Evolutionary conservation across 2,329 filamentous ascomycete species (phyloP), one percentile per base, ranked within the genome.

Genomic region (Orbilia oligospora): DNA sequence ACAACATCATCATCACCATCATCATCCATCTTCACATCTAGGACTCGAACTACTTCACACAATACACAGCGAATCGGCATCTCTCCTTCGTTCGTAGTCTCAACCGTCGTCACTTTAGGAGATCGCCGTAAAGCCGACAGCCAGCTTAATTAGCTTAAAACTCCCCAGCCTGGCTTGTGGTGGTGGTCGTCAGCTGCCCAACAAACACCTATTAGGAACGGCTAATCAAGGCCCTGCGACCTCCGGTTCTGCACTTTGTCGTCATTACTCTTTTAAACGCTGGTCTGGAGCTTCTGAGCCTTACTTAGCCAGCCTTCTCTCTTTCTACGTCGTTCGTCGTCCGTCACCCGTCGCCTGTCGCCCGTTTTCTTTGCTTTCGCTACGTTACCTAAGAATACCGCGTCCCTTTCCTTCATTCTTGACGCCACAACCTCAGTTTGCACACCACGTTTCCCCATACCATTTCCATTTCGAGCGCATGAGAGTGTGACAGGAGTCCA

Each of bases 231-330:
- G 75, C 63, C 75, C 55, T 51, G 46, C 41, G 24, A 36, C 33
- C 56, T 48, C 36, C 33, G n/a, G 44, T 44, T 64, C 67, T 78
- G 75, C 75, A 78, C 63, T 71, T 71, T 78, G 75, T 78, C 75
- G 75, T 78, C 75, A 72, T 72, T 68, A 55, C 53, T 27, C 5
- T 41, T 30, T 30, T n/a, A 3, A 30, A 30, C 27, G 3, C 6
- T 30, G 27, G 27, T 30, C 27, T 30, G 27, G 27, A 30, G 18
- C 24, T 49, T 27, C 20, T 27, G 41, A 55, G 51, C 24, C 61
- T 63, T 41, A 18, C n/a, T 20, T 46, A 10, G 49, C 61, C 56
- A 46, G 46, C 64, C 65, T 69, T 70, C 72, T 66, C 65, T 76
- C 72, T 66, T 71, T 53, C 36, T 30, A 24, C 48, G 16, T 41